Conservation (phyloP, 139 green algal species). For the Gonium pectorale region DNA sequence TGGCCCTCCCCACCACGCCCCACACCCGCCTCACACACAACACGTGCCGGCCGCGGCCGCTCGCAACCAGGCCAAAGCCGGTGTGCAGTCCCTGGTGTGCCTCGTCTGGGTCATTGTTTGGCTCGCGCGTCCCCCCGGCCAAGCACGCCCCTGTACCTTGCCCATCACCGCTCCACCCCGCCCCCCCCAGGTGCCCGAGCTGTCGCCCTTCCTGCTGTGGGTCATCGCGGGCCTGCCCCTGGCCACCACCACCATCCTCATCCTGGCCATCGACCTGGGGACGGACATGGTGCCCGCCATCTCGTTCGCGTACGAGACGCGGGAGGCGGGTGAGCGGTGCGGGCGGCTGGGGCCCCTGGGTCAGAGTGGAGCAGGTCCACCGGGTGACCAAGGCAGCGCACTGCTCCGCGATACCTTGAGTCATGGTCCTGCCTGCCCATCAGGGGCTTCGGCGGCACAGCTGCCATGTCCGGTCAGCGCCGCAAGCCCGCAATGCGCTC, state of each 20-base stretch:
- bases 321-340: slow-evolving; percentile 59
- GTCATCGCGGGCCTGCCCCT: slow-evolving; percentile 75
- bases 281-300: slow-evolving; percentile 89
- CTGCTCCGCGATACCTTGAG: neutral
- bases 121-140: too few species aligned
- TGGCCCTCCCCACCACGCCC: slow-evolving; percentile 77
- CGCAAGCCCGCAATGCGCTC: too few species aligned
- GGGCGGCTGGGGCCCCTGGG: slow-evolving; percentile 58
- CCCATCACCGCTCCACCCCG: too few species aligned
- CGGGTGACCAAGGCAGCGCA: neutral
- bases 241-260: slow-evolving; percentile 78
- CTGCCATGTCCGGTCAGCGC: too few species aligned
- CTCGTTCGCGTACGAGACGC: slow-evolving; percentile 85
- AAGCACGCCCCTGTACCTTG: too few species aligned
- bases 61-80: too few species aligned
- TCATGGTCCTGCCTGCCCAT: neutral
- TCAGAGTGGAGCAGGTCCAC: slow-evolving; percentile 35
- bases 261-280: slow-evolving; percentile 84
- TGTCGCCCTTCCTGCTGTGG: slow-evolving; percentile 79
- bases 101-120: too few species aligned
- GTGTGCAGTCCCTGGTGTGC: too few species aligned
- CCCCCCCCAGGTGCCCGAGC: slow-evolving; percentile 79
- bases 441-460: too few species aligned
- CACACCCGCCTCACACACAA: too few species aligned
- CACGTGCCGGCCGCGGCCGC: too few species aligned